Base-by-base conservation (phyloP, 2,329 filamentous ascomycete species). In the Fusarium sublunatum region DNA sequence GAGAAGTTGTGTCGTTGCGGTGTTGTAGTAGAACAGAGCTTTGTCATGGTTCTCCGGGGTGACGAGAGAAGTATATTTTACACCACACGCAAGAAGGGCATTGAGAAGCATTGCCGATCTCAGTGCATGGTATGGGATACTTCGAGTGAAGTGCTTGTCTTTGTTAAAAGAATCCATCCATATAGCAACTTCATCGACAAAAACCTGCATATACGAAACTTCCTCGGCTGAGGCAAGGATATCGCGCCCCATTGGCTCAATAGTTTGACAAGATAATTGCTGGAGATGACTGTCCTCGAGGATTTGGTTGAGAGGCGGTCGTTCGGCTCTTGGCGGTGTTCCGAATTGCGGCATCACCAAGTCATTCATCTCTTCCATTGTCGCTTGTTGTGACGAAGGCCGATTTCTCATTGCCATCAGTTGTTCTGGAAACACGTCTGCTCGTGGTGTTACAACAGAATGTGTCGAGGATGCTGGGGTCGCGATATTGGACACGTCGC, bases 141-240 rank as follows among this genome's bases (percentile, higher is more conserved):
- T 80, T 43, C 90, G 86, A 24, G 91, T 92, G 74, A 97, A 97
- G 79, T 96, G 91, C 77, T 94, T 94, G 65, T 89, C 84, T 31
- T 87, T 84, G 77, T 96, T 92, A 81, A 97, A 88, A 38, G 88
- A 91, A 76, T 97, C 94, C 91, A 98, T 96, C 92, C 94, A 97
- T 4, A 92, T 77, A 1, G 90, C 93, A 3, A 98, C 91, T 65
- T 97, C 91, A 71, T 96, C 91, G 7, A 96, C 89, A 73, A 96
- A 98, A 0, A 93, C 88, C 74, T 96, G 92, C 89, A 97, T 92
- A 72, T 93, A 93, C n/a, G 89, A 79, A 0, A 95, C 85, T 73
- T 97, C 92, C 55, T 96, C 91, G 9, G 88, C 85, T 4, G 86
- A 87, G 64, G 86, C 88, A 41, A 97, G 82, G 67, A 86, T 91